Evolutionary conservation across 352 stramenopile species (phyloP).

Genomic region (Phytopythium oedochilum): DNA sequence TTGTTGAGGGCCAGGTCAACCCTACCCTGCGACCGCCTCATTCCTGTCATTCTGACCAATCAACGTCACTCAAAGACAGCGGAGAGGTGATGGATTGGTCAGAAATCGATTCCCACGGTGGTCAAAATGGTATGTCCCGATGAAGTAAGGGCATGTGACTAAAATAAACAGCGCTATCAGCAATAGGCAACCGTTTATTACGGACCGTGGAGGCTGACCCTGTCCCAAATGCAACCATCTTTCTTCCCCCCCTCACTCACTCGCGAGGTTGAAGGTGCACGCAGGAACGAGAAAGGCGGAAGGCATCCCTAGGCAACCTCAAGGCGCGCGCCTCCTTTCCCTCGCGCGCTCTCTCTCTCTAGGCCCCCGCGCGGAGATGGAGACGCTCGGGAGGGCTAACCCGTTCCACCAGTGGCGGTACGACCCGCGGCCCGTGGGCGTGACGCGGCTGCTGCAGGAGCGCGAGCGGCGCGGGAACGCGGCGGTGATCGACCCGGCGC

Average conservation of each 20-base stretch:
- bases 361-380: neutral
- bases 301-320: neutral
- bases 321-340: neutral
- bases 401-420: conserved; percentile 34
- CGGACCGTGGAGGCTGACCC: neutral
- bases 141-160: neutral
- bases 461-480: conserved; percentile 49
- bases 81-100: neutral
- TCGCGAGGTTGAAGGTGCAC: neutral
- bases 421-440: conserved; percentile 11
- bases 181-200: too few species aligned
- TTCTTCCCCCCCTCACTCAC: neutral
- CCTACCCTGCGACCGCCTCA: neutral
- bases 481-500: conserved; percentile 30
- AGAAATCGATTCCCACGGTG: neutral
- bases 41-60: neutral
- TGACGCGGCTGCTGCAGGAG: conserved; percentile 42
- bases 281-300: neutral
- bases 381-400: neutral
- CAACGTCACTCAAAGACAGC: neutral
- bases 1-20: neutral
- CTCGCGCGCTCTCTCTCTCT: neutral
- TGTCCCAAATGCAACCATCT: neutral
- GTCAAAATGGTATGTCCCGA: neutral
- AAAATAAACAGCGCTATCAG: neutral